phyloP scores from a whole-genome alignment of 192 early-diverging fungal species.

The Diversispora epigaea region DNA sequence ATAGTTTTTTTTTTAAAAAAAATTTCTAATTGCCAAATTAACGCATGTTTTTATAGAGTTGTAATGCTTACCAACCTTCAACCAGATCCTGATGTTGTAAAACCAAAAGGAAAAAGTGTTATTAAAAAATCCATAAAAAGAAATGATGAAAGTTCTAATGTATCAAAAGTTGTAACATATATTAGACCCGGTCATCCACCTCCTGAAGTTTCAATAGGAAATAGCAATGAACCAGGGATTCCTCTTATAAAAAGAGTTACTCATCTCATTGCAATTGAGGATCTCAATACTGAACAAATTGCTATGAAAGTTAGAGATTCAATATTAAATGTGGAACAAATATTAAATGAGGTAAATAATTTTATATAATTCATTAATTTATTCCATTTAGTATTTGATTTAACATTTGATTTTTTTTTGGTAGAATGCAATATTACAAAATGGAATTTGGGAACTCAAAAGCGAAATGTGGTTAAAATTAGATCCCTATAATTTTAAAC shows the following conservation, averaged over 20 bases:
- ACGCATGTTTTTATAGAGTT: not conserved
- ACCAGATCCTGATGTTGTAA: no score
- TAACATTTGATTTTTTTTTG: not conserved
- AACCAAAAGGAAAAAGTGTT: no score
- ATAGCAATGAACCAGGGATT: not conserved
- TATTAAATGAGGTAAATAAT: not conserved
- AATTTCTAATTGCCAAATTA: no score
- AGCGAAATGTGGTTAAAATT: not conserved
- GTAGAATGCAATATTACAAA: not conserved
- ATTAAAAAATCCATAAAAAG: no score
- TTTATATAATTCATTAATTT: not conserved
- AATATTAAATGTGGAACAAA: not conserved
- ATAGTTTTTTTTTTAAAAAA: no score
- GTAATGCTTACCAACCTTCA: no score
- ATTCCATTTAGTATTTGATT: not conserved
- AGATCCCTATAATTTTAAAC: not conserved
- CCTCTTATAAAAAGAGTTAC: not conserved
- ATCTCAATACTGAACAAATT: not conserved
- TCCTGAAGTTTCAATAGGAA: not conserved
- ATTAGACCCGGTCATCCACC: not conserved
- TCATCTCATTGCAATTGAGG: not conserved
- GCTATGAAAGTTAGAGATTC: not conserved
- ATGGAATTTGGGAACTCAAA: not conserved
- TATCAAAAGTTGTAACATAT: not conserved
- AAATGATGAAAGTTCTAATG: not conserved